Conservation (phyloP, 768 basidiomycete species). For the Pleurotus eryngii region DNA sequence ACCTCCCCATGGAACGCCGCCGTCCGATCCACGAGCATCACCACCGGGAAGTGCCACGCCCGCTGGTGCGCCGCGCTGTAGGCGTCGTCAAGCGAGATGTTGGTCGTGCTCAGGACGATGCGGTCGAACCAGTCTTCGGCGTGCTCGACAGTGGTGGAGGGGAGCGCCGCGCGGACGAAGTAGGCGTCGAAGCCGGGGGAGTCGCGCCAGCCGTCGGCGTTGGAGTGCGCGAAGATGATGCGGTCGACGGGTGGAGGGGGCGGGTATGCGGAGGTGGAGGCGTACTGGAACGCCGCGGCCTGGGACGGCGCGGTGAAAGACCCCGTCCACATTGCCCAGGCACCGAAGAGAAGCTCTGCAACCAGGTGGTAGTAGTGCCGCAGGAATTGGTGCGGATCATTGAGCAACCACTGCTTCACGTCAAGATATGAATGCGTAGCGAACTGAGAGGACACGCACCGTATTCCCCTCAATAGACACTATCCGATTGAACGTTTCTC, state of each 20-base stretch:
- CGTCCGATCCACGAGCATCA: slow-evolving; percentile 73
- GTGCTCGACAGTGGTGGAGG: slow-evolving; percentile 64
- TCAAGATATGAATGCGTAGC: no score
- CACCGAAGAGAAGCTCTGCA: slow-evolving; percentile 75
- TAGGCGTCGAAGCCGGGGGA: slow-evolving; percentile 72
- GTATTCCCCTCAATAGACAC: slow-evolving; percentile 73
- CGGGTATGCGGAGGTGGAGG: slow-evolving; percentile 8
- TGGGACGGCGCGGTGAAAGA: slow-evolving; percentile 28
- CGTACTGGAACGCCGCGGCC: neutral
- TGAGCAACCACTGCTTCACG: slow-evolving; percentile 47
- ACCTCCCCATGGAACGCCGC: slow-evolving; percentile 67
- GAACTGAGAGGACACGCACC: slow-evolving; percentile 32
- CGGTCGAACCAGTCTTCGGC: slow-evolving; percentile 73
- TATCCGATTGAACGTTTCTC: slow-evolving; percentile 43
- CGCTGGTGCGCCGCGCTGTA: slow-evolving; percentile 16
- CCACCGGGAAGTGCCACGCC: slow-evolving; percentile 70
- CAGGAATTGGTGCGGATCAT: slow-evolving; percentile 77
- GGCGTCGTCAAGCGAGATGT: neutral
- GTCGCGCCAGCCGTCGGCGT: slow-evolving; percentile 67
- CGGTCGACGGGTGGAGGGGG: slow-evolving; percentile 56
- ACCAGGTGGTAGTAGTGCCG: slow-evolving; percentile 86
- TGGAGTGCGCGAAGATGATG: slow-evolving; percentile 65
- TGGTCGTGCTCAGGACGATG: slow-evolving; percentile 23
- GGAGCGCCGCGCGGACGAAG: slow-evolving; percentile 72
- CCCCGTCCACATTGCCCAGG: slow-evolving; percentile 72